Conservation (phyloP, 768 basidiomycete genomes). For the Sarcomyxa edulis region DNA sequence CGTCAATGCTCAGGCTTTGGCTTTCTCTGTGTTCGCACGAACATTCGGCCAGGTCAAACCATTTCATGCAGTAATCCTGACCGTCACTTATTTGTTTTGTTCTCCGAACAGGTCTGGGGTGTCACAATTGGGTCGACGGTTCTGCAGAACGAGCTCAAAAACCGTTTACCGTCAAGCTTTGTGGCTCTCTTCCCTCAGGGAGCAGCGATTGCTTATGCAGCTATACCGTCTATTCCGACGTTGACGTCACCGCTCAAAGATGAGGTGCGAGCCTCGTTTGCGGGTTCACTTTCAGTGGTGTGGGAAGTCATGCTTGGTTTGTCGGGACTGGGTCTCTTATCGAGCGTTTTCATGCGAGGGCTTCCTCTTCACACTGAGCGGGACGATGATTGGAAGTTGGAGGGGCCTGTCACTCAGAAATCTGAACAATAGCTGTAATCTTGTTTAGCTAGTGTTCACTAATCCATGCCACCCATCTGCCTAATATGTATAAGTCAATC, state of each 20-base stretch:
- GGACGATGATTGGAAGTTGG: constrained; percentile 21
- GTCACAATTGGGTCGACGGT: constrained; percentile 44
- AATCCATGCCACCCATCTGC: no score
- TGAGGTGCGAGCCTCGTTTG: constrained; percentile 34
- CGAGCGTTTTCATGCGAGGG: constrained; percentile 23
- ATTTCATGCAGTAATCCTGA: neutral
- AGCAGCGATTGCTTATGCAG: constrained; percentile 36
- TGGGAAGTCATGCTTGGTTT: constrained; percentile 36
- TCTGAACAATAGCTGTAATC: no score
- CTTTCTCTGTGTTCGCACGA: constrained; percentile 34
- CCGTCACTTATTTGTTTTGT: neutral
- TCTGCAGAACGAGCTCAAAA: constrained; percentile 44
- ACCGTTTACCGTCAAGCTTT: constrained; percentile 34
- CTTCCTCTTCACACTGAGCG: constrained; percentile 20
- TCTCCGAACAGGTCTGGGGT: constrained; percentile 37
- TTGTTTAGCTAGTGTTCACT: no score
- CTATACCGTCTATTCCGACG: constrained; percentile 33
- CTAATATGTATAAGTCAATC: no score
- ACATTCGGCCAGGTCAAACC: constrained; percentile 25
- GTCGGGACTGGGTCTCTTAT: constrained; percentile 22
- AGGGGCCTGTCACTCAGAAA: no score
- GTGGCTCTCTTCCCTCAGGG: constrained; percentile 26
- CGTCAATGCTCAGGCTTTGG: constrained; percentile 37
- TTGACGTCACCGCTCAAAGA: constrained; percentile 26
- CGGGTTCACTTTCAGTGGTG: constrained; percentile 24